Evolutionary conservation across 164 flowering plant species (phyloP), one percentile per base, ranked within the genome.

Genomic region (Dillenia suffruticosa): DNA sequence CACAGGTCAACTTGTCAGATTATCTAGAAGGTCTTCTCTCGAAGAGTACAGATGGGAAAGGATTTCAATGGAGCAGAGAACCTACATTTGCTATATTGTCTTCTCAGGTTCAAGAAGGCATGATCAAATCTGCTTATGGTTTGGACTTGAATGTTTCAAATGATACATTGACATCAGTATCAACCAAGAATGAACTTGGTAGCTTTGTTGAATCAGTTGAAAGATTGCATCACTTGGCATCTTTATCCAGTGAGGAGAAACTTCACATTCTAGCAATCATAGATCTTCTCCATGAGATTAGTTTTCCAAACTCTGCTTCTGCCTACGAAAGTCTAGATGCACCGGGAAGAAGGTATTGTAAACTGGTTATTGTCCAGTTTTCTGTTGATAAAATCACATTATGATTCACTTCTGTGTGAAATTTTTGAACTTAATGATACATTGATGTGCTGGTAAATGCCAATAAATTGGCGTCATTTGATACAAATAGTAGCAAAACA

Each of bases 281-380:
- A 47, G 92, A 92, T 81, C 86, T 92, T 76, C 75, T 92, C 8
- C 70, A 66, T 56, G 99, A 95, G 81, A 57, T 95, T 62, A 78
- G 79, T 72, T 73, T 73, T 70, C 61, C 76, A 49, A 58, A 76
- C 14, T 61, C 74, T 60, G 62, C 76, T 72, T 88, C 96, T 70
- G 79, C 76, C 51, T 95, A 90, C 76, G 82, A 63, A 69, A 82
- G 89, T 73, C 88, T 95, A 63, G 99, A 95, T 85, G 92, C 78
- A 71, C 80, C 97, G 63, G 98, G 92, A 12, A 75, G 80, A 75
- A 92, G 99, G 99, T 95, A 92, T 19, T 19, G 1, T 19, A 19
- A 19, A 19, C 22, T 19, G 22, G 22, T 19, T 19, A 19, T 19
- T 19, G 22, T 1, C 22, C 22, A 19, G 22, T 19, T 19, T 19